These are phyloP conservation scores for Fusarium sp. DNA, from an alignment of 2,329 filamentous ascomycete genomes.

Conservation along the genomic window DNA sequence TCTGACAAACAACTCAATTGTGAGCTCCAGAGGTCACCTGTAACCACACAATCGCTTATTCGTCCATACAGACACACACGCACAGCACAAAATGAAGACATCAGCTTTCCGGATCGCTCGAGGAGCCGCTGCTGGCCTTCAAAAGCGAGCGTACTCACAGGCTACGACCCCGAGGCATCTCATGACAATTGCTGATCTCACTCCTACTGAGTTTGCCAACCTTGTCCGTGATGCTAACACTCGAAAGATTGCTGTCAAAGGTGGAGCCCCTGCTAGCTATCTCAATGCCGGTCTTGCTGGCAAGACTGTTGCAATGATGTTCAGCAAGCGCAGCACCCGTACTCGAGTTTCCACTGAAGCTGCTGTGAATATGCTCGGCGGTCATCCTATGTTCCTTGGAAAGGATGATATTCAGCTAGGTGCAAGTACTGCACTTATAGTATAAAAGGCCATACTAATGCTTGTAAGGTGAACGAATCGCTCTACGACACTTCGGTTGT, in stretches of 20 bases:
- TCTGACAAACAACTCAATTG: conserved; percentile 6
- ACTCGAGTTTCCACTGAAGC: conserved; percentile 95
- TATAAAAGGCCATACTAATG: not conserved
- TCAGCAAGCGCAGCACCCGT: conserved; percentile 94
- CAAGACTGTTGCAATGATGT: conserved; percentile 92
- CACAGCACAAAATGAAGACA: conserved; percentile 48
- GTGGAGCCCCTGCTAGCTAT: conserved; percentile 63
- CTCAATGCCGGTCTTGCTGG: conserved; percentile 74
- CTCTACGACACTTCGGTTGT: conserved; percentile 92
- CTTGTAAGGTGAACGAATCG: conserved; percentile 82
- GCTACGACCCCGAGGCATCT: conserved; percentile 77
- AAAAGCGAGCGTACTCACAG: conserved; percentile 58
- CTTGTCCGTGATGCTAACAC: conserved; percentile 84
- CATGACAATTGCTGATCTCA: conserved; percentile 89
- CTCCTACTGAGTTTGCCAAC: conserved; percentile 79
- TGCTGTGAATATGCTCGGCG: conserved; percentile 87
- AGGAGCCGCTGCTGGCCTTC: conserved; percentile 50
- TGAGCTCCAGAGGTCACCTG: not conserved
- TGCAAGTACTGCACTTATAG: conserved; percentile 56
- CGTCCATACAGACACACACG: not conserved
- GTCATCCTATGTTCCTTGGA: conserved; percentile 95
- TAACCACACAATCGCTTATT: not conserved
- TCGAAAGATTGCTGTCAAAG: conserved; percentile 83
- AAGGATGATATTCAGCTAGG: conserved; percentile 97
- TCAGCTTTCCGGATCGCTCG: conserved; percentile 49